Base-by-base conservation (phyloP, 73 alveolate species). In the Tetrahymena elliotti region DNA sequence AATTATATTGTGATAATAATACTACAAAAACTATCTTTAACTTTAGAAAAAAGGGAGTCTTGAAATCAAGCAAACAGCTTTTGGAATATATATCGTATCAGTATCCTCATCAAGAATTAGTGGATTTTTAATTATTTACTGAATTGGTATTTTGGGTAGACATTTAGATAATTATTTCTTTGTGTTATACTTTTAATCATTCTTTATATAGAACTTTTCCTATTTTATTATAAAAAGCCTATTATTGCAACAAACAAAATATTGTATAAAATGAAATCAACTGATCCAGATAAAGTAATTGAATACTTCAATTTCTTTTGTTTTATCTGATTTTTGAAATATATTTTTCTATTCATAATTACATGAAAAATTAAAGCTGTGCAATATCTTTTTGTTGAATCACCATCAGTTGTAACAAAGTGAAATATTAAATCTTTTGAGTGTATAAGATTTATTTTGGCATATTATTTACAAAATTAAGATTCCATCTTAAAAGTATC, bases 71-170 rank as follows among this genome's bases (percentile, higher is more conserved):
- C 84, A 41, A 12, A 84, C 34, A 27, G 96, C 53, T 88, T 94
- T 94, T 31, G 96, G 96, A 24, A 94, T 84, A 94, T 94, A 94
- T 24, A 94, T 94, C 22, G 92, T 83, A 40, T 94, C 52, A 18
- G 96, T 94, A 35, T 94, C 96, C 84, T 94, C 96, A 88, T 94
- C 96, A 31, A 94, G 53, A 22, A 94, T 94, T 18, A 94, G 52
- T 6, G 96, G 96, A 88, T 94, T 94, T 24, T 88, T 88, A 12
- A 94, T 94, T n/a, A 94, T 88, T 94, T 94, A 54, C 35, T 52
- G 33, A 33, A 94, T 40, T 33, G 95, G 94, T 24, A 94, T 53
- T 94, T 94, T 94, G 1, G 96, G 96, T 35, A 94, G 68, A 33
- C 94, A 88, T 47, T 94, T 94, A 20, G 96, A 94, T 33, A 94